These are phyloP conservation scores for Peziza echinospora DNA, from an alignment of 495 filamentous ascomycete genomes.

Conservation along the genomic window DNA sequence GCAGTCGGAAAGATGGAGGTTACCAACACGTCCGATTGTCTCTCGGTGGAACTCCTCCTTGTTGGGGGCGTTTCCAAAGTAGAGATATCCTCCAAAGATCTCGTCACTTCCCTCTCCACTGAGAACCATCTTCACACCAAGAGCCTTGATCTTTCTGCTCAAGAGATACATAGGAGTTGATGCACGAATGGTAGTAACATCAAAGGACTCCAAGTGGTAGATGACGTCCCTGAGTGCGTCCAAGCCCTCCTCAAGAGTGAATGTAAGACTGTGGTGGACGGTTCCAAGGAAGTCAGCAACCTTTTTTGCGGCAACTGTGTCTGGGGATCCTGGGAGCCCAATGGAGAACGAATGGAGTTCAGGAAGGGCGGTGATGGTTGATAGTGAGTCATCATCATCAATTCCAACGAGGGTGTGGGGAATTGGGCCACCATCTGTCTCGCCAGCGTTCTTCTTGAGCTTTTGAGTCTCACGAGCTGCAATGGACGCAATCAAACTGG, in stretches of 20 bases:
- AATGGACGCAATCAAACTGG: conserved; percentile 82
- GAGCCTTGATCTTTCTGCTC: conserved; percentile 92
- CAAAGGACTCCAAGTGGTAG: conserved; percentile 90
- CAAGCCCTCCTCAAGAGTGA: conserved; percentile 89
- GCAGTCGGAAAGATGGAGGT: conserved; percentile 87
- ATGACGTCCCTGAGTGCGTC: conserved; percentile 93
- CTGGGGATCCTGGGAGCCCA: conserved; percentile 72
- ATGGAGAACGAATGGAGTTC: conserved; percentile 98
- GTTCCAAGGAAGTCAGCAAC: conserved; percentile 92
- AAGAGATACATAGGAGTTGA: conserved; percentile 98
- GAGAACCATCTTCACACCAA: conserved; percentile 98
- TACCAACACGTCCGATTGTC: conserved; percentile 77
- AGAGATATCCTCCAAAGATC: conserved; percentile 95
- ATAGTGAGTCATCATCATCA: conserved; percentile 70
- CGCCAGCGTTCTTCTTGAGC: conserved; percentile 38
- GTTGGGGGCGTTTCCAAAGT: conserved; percentile 87
- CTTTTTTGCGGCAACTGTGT: conserved; percentile 68
- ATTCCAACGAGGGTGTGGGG: conserved; percentile 61
- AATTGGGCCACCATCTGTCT: conserved; percentile 26
- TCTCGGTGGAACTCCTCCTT: conserved; percentile 84
- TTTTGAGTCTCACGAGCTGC: conserved; percentile 77
- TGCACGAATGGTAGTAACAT: conserved; percentile 94
- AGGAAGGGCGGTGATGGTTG: conserved; percentile 75
- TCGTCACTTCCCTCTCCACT: conserved; percentile 92
- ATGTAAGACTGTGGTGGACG: conserved; percentile 92